Evolutionary conservation across 2,329 filamentous ascomycete genomes (phyloP).

Genomic region (Ustulina deusta): DNA sequence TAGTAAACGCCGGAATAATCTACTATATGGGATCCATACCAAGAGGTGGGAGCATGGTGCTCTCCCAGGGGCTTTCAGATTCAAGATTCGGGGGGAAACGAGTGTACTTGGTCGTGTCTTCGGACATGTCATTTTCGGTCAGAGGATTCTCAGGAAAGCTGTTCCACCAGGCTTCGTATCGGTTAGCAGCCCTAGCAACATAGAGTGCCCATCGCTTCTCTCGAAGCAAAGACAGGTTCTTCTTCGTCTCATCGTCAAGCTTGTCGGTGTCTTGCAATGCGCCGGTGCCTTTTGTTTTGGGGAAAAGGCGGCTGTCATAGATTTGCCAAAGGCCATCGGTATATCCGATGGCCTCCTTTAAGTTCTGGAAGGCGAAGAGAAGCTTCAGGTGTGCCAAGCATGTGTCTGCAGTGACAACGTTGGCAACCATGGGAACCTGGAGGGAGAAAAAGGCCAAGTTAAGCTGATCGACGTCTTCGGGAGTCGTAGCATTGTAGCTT

Average conservation of each 20-base stretch:
- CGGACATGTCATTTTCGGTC: slow-evolving; percentile 54
- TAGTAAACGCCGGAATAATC: slow-evolving; percentile 42
- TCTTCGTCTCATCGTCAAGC: slow-evolving; percentile 53
- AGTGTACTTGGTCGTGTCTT: slow-evolving; percentile 46
- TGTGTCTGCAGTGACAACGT: slow-evolving; percentile 61
- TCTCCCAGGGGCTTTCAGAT: slow-evolving; percentile 52
- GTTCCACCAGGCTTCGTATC: slow-evolving; percentile 76
- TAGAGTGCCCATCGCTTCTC: slow-evolving; percentile 82
- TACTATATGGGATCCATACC: slow-evolving; percentile 56
- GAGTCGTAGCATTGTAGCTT: slow-evolving; percentile 39
- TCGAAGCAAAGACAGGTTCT: slow-evolving; percentile 65
- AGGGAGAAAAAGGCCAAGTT: slow-evolving; percentile 55
- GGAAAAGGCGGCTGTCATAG: slow-evolving; percentile 58
- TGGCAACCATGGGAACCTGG: slow-evolving; percentile 48
- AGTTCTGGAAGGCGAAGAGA: slow-evolving; percentile 72
- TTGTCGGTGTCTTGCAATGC: slow-evolving; percentile 31
- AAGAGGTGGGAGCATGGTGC: slow-evolving; percentile 66
- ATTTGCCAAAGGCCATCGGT: slow-evolving; percentile 76
- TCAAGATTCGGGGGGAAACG: slow-evolving; percentile 47
- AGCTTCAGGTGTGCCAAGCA: slow-evolving; percentile 82
- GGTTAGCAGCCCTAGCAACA: slow-evolving; percentile 73
- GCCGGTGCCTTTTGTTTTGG: slow-evolving; percentile 36
- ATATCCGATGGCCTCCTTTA: slow-evolving; percentile 75
- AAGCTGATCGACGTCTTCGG: slow-evolving; percentile 40
- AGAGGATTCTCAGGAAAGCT: slow-evolving; percentile 51